phyloP scores from a whole-genome alignment of 345 rosid genomes.

The Psidium guajava region DNA sequence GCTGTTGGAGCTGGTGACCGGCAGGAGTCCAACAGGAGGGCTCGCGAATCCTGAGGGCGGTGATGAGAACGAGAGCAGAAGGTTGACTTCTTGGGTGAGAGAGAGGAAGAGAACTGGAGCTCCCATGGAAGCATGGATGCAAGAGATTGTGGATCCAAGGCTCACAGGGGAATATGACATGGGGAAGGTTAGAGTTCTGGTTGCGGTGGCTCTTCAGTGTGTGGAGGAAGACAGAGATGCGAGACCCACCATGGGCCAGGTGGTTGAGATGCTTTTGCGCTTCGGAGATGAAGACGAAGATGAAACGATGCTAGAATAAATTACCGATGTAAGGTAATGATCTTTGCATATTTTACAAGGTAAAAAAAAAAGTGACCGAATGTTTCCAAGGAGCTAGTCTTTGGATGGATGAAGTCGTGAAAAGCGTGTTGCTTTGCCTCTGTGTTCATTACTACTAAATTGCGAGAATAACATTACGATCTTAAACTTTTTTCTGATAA shows the following conservation, averaged over 20 bases:
- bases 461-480: neutral
- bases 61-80: neutral
- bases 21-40: neutral
- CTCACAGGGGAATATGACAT: neutral
- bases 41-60: neutral
- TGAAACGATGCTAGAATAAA: neutral
- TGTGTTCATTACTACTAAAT: neutral
- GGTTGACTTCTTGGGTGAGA: neutral
- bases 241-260: conserved; percentile 20
- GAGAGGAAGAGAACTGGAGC: neutral
- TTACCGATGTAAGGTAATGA: neutral
- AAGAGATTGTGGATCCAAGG: conserved; percentile 8
- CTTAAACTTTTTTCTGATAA: neutral
- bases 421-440: neutral
- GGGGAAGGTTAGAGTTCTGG: neutral
- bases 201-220: conserved; percentile 11
- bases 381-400: neutral
- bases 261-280: conserved; percentile 10
- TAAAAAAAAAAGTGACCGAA: neutral
- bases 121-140: neutral
- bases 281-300: neutral
- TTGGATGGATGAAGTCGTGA: neutral
- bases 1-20: conserved; percentile 7
- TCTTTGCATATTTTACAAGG: neutral
- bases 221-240: conserved; percentile 8